Evolutionary conservation across 2,329 filamentous ascomycete species (phyloP).

Genomic region (Sclerotinia glacialis): DNA sequence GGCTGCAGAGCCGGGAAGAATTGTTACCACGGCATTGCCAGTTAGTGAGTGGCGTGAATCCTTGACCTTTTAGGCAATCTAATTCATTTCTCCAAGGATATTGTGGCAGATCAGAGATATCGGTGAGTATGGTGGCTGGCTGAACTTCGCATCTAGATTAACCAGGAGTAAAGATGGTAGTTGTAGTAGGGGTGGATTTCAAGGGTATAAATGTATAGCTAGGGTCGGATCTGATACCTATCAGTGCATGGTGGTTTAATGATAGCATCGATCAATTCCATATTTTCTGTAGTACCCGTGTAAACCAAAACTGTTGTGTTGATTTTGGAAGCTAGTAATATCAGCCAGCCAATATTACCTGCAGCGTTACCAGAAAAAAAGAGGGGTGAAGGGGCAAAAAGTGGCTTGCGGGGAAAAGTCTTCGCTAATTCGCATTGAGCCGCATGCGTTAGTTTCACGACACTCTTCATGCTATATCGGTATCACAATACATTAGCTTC

Average conservation of each 20-base stretch:
- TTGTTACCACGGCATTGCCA: background rate
- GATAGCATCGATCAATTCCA: too few species aligned
- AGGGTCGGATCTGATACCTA: too few species aligned
- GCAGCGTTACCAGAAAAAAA: background rate
- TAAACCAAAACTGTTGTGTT: background rate
- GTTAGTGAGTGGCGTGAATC: background rate
- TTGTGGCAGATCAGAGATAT: background rate
- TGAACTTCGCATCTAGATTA: background rate
- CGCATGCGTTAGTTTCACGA: background rate
- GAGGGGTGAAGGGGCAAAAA: background rate
- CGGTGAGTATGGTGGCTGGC: background rate
- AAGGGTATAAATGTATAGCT: too few species aligned
- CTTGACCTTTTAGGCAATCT: background rate
- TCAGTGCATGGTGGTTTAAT: too few species aligned
- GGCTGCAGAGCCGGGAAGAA: background rate
- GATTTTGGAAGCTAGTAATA: background rate
- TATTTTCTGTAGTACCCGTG: background rate
- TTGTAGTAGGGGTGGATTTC: too few species aligned
- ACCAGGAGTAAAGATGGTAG: too few species aligned
- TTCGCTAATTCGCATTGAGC: background rate
- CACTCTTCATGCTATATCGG: background rate
- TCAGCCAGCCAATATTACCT: background rate
- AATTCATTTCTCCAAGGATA: background rate
- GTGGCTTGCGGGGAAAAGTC: background rate
- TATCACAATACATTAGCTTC: background rate